Evolutionary conservation across 352 stramenopile genomes (phyloP), one percentile per base, ranked within the genome.

Genomic region (Phytopythium chamaehyphon): DNA sequence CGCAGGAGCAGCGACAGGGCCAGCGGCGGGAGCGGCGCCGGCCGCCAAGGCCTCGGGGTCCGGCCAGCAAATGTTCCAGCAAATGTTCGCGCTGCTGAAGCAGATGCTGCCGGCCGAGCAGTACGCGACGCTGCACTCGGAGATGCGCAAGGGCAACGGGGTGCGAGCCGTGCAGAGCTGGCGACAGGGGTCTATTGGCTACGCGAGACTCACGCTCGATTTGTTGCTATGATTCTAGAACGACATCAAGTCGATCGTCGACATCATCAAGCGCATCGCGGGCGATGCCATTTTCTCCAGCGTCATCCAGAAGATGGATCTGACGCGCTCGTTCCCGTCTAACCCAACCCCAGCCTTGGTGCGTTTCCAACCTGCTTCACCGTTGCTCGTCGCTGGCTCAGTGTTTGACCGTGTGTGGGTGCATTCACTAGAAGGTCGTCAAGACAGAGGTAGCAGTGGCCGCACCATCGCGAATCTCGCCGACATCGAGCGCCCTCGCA

Each of bases 261-360:
- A 94, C 40, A 90, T 91, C 51, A 89, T 94, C 69, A 94, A 94
- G 69, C 76, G 82, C 14, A 88, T 88, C 51, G 74, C 78, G 0
- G 84, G 84, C 43, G 81, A 92, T 53, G 69, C 81, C 1, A 92
- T 90, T 48, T 90, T 92, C 52, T 77, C 76, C 6, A 86, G 63
- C 16, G 66, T 94, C 12, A 90, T 88, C 45, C 84, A 94, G 64
- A 87, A 90, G 50, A 86, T 94, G 62, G 77, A 92, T 23, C 64
- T 91, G 15, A 80, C 82, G 11, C 62, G 76, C 19, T 83, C 78
- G 7, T 80, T 88, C 50, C 79, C 76, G 7, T 58, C 63, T 10
- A 61, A 36, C n/a, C 15, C 45, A 3, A 14, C 44, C 10, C 48
- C 64, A 10, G 26, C 55, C 12, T 53, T 55, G 21, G 73, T 77